Percentiles rank a stretch among this genome's conserved stretches.
Conservation (phyloP, 306 rosid genomes). For the Casuarina glauca region DNA sequence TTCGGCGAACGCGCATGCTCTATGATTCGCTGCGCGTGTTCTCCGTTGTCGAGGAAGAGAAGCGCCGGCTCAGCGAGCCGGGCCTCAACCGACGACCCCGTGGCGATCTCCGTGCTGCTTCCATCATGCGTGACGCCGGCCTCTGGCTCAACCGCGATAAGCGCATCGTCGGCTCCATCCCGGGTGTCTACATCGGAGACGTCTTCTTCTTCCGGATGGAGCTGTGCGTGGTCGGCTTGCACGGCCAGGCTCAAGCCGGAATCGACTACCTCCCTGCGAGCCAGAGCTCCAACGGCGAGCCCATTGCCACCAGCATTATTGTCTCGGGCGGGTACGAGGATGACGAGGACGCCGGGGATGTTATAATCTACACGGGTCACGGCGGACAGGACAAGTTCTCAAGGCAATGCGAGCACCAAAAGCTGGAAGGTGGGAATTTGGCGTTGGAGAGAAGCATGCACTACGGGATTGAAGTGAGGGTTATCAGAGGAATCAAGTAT, state of each 20-base stretch:
- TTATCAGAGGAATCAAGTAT: constrained; percentile 67
- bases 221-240: constrained; percentile 80
- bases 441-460: constrained; percentile 94
- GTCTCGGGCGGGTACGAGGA: constrained; percentile 96
- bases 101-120: constrained; percentile 66
- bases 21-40: constrained; percentile 74
- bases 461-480: constrained; percentile 93
- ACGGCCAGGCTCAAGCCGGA: constrained; percentile 92
- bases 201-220: constrained; percentile 85
- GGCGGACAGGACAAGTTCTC: constrained; percentile 87
- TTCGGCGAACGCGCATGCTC: constrained; percentile 68
- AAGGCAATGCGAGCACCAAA: constrained; percentile 74
- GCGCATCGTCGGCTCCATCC: constrained; percentile 87
- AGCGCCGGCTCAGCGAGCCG: constrained; percentile 21
- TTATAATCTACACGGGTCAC: constrained; percentile 84
- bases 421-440: constrained; percentile 87
- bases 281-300: constrained; percentile 86
- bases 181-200: constrained; percentile 84
- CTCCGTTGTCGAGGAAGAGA: constrained; percentile 50
- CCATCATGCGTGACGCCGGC: constrained; percentile 57
- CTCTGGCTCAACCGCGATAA: constrained; percentile 89
- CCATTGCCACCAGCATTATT: constrained; percentile 88
- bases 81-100: constrained; percentile 33
- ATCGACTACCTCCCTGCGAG: constrained; percentile 80
- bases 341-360: constrained; percentile 81